Evolutionary conservation across 73 alveolate species (phyloP).

Genomic region (Paramecium sexaurelia): DNA sequence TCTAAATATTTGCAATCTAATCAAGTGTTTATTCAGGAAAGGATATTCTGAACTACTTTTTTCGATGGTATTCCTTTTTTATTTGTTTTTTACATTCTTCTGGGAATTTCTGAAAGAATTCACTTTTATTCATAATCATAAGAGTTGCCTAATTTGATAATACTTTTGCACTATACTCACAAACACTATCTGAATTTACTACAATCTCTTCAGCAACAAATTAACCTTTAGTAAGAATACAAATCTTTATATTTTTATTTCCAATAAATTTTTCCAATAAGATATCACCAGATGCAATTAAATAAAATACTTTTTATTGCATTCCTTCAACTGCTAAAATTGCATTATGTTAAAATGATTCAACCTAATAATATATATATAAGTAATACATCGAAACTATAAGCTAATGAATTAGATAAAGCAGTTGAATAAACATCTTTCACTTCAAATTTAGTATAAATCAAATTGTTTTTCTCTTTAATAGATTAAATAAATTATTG

Average conservation of each 20-base stretch:
- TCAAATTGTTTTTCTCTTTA: constrained; percentile 5
- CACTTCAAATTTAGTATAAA: constrained; percentile 4
- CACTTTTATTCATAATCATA: constrained; percentile 19
- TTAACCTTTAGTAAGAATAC: constrained; percentile 21
- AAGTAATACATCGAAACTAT: neutral
- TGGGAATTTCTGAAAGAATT: constrained; percentile 19
- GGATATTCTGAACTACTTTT: neutral
- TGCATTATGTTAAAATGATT: constrained; percentile 10
- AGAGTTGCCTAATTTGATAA: neutral
- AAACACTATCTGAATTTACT: neutral
- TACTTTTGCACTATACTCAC: constrained; percentile 6
- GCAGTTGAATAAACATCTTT: constrained; percentile 49
- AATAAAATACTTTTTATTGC: neutral
- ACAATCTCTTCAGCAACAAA: constrained; percentile 59
- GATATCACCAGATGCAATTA: constrained; percentile 38
- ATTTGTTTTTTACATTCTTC: constrained; percentile 9
- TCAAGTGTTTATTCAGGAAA: neutral
- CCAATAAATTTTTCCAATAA: neutral
- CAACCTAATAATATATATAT: neutral
- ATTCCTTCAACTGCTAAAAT: neutral
- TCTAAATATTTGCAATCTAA: neutral
- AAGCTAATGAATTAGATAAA: neutral
- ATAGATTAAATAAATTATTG: neutral
- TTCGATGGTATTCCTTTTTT: neutral
- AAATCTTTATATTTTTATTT: neutral